A percentile compares a stretch with the other conserved stretches of the same genome.
Conservation (phyloP, 2,329 filamentous ascomycete species). For the Nigrospora osmanthi region DNA sequence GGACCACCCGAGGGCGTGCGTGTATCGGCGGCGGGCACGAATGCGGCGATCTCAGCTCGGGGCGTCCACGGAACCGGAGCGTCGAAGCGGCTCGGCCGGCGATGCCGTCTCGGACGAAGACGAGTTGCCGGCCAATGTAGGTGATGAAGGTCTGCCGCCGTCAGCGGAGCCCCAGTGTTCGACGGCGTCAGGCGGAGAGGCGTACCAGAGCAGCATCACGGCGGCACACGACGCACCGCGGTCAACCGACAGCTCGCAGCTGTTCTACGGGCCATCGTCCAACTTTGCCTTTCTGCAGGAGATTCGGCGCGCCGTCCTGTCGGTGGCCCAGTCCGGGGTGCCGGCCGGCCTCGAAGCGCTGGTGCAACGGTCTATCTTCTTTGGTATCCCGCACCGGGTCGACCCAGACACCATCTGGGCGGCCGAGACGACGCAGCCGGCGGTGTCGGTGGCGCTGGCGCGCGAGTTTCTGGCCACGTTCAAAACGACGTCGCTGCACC, state of each 20-base stretch:
- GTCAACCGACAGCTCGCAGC: constrained; percentile 14
- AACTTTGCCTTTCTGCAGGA: constrained; percentile 22
- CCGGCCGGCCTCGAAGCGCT: constrained; percentile 19
- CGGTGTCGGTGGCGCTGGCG: constrained; percentile 8
- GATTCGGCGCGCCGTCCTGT: constrained; percentile 17
- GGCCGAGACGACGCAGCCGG: background rate
- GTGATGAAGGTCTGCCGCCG: no score
- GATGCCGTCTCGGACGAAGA: no score
- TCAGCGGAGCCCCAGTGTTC: no score
- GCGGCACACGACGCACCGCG: constrained; percentile 10
- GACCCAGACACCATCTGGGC: constrained; percentile 5
- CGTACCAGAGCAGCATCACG: constrained; percentile 11
- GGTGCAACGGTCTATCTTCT: constrained; percentile 21
- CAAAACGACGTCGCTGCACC: constrained; percentile 7
- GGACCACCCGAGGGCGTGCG: constrained; percentile 7
- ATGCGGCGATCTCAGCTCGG: background rate
- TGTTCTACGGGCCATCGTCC: constrained; percentile 18
- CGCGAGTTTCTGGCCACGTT: constrained; percentile 8
- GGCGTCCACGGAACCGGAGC: no score
- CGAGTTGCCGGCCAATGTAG: no score
- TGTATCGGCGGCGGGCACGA: constrained; percentile 16
- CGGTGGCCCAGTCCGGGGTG: constrained; percentile 8
- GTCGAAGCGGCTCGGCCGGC: no score
- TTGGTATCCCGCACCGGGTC: constrained; percentile 16
- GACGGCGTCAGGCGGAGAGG: constrained; percentile 3